A percentile compares a stretch with the other conserved stretches of the same genome.
Evolutionary conservation across 331 rosid species (phyloP).

Genomic region (Stylosanthes scabra): DNA sequence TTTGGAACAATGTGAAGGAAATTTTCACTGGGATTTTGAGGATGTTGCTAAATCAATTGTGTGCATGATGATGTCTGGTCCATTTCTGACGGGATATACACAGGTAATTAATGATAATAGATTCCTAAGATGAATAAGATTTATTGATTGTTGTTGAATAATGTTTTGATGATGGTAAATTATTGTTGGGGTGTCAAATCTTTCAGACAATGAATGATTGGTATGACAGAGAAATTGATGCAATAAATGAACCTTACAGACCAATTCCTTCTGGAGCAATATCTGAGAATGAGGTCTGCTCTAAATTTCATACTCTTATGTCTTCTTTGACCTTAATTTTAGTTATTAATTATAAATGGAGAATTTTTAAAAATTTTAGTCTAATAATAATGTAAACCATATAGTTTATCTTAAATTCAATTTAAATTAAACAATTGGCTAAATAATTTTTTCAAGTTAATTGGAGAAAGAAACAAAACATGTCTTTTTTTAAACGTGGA

Average conservation of each 20-base stretch:
- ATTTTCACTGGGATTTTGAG: slow-evolving; percentile 90
- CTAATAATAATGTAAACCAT: too few species aligned
- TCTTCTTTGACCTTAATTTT: background rate
- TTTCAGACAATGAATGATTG: slow-evolving; percentile 92
- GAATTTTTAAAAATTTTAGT: too few species aligned
- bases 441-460: too few species aligned
- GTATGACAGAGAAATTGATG: slow-evolving; percentile 98
- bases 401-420: too few species aligned
- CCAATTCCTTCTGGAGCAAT: slow-evolving; percentile 98
- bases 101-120: slow-evolving; percentile 53
- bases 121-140: too few species aligned
- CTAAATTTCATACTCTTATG: background rate
- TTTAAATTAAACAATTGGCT: too few species aligned
- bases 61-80: slow-evolving; percentile 99
- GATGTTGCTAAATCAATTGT: slow-evolving; percentile 86
- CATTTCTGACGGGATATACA: slow-evolving; percentile 93
- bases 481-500: too few species aligned
- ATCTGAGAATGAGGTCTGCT: slow-evolving; percentile 86
- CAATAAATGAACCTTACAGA: slow-evolving; percentile 95
- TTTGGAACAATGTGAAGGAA: slow-evolving; percentile 56
- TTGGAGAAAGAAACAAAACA: too few species aligned
- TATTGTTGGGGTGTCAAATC: slow-evolving; percentile 26
- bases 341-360: too few species aligned
- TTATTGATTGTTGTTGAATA: background rate
- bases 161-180: slow-evolving; percentile 3